These are phyloP conservation scores for Saccharomycopsis oosterbeekiorum DNA, from an alignment of 805 yeast genomes.

Conservation along the genomic window DNA sequence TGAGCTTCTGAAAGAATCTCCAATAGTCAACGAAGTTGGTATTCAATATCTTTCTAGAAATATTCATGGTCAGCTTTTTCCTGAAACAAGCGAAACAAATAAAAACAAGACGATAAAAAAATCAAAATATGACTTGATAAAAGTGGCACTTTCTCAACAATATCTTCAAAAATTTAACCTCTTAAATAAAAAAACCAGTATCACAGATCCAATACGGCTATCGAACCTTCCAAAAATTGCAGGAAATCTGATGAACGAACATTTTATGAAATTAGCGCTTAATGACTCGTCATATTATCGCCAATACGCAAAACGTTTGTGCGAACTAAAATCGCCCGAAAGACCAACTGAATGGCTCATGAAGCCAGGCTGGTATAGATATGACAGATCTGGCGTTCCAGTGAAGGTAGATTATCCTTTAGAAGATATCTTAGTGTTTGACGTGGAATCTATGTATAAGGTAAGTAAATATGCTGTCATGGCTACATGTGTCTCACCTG, in stretches of 20 bases:
- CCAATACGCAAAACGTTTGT: constrained; percentile 38
- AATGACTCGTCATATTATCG: constrained; percentile 52
- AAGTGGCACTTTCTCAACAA: constrained; percentile 44
- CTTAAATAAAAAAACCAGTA: constrained; percentile 64
- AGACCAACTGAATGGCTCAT: constrained; percentile 46
- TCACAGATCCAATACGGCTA: constrained; percentile 48
- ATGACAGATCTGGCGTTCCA: constrained; percentile 38
- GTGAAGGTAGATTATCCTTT: constrained; percentile 53
- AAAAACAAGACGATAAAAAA: constrained; percentile 1
- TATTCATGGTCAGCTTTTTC: constrained; percentile 56
- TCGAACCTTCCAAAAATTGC: constrained; percentile 54
- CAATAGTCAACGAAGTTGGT: constrained; percentile 52
- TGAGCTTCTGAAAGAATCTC: constrained; percentile 15
- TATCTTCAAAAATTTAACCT: constrained; percentile 55
- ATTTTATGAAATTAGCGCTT: constrained; percentile 64
- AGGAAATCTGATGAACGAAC: constrained; percentile 72
- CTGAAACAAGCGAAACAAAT: constrained; percentile 20
- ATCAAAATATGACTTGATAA: constrained; percentile 24
- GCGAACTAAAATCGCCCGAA: constrained; percentile 27
- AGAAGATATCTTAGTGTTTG: constrained; percentile 72
- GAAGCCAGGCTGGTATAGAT: constrained; percentile 74
- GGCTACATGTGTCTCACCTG: constrained; percentile 67
- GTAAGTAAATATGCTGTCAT: constrained; percentile 63
- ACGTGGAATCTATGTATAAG: constrained; percentile 80
- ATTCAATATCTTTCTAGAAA: constrained; percentile 62